Base-by-base conservation (phyloP, 164 flowering plant genomes). In the Nelumbo lutea region DNA sequence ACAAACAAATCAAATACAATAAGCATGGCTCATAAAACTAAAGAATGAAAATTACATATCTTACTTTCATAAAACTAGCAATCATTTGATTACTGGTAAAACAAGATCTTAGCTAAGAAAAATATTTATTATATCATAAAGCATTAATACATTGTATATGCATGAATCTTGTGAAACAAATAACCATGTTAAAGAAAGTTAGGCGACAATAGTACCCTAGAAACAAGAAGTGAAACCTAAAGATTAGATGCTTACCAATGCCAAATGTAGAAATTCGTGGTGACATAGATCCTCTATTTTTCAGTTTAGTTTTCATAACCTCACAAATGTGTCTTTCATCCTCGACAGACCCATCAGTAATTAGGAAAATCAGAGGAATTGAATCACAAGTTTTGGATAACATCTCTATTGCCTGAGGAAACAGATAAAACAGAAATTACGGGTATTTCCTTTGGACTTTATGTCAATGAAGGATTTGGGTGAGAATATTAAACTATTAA, bases 261-360 rank as follows among this genome's bases (percentile, higher is more conserved):
- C 99, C 99, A 77, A 93, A 88, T 48, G 97, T 91, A 72, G 79
- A 82, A 70, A 96, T 85, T 15, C 98, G 93, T 39, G 93, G 96
- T 65, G 74, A 66, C n/a, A 79, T 45, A 14, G 84, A 75, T 63
- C 79, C 83, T 69, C 51, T 60, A 61, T 75, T 76, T 65, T 68
- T 71, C 48, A 83, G 58, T 55, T 63, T 81, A 62, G 61, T 80
- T 80, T 78, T 83, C 81, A 88, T 62, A 10, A 74, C 67, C 68
- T 89, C 80, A 77, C 97, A 93, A 48, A 96, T 87, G 53, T 81
- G 82, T 76, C 85, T 86, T 84, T 96, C 99, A 81, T 90, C 86
- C 76, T 91, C 94, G 75, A 93, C 97, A 74, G 96, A 65, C 55
- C 99, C 99, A 80, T 96, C 99, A 58, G 99, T 96, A 61, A 96